phyloP scores from a whole-genome alignment of 2,329 filamentous ascomycete species.

The Graphium sp. region DNA sequence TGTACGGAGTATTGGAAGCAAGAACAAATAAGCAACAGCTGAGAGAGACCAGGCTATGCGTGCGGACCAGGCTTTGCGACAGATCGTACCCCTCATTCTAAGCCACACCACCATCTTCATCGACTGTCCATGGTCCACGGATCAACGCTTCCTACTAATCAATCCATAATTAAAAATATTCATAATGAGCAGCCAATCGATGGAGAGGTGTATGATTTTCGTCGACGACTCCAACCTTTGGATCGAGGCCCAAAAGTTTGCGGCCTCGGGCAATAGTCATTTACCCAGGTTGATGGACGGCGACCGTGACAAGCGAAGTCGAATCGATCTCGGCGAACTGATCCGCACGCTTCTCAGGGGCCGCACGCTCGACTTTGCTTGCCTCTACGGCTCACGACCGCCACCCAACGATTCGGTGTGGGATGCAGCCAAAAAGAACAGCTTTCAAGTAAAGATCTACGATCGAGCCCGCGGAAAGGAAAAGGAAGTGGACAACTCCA shows the following conservation, averaged over 20 bases:
- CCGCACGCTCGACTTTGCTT: slow-evolving; percentile 7
- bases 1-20: too few species aligned
- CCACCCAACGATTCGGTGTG: slow-evolving; percentile 10
- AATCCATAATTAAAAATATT: too few species aligned
- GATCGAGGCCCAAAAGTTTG: slow-evolving; percentile 10
- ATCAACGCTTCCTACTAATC: too few species aligned
- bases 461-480: slow-evolving; percentile 8
- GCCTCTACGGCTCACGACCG: slow-evolving; percentile 11
- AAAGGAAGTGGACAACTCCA: slow-evolving; percentile 12
- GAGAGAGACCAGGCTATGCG: too few species aligned
- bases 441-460: slow-evolving; percentile 8
- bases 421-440: slow-evolving; percentile 6
- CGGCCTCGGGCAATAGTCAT: slow-evolving; percentile 7
- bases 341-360: slow-evolving; percentile 6
- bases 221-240: slow-evolving; percentile 10
- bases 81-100: too few species aligned
- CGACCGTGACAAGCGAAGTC: slow-evolving; percentile 9
- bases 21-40: too few species aligned
- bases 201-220: slow-evolving; percentile 9
- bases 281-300: slow-evolving; percentile 9
- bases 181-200: slow-evolving; percentile 2
- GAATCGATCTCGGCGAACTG: slow-evolving; percentile 8
- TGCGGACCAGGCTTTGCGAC: too few species aligned
- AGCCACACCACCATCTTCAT: too few species aligned
- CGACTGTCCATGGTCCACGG: too few species aligned